Evolutionary conservation across 805 yeast genomes (phyloP).

Genomic region (Ogataea ramenticola): DNA sequence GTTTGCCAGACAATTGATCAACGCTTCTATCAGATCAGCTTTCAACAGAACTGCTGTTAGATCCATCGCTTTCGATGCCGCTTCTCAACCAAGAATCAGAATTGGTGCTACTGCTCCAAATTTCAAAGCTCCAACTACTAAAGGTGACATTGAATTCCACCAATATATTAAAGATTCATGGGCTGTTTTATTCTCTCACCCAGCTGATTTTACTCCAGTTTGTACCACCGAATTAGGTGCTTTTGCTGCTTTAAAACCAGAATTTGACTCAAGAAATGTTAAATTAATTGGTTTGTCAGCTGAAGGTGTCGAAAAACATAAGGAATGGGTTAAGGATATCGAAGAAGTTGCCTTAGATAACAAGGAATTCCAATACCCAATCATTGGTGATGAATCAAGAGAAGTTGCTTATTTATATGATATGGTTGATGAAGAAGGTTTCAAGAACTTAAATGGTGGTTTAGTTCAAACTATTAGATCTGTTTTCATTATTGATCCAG

Average conservation of each 20-base stretch:
- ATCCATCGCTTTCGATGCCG: constrained; percentile 39
- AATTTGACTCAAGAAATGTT: constrained; percentile 76
- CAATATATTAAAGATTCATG: constrained; percentile 80
- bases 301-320: constrained; percentile 72
- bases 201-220: constrained; percentile 95
- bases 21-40: not conserved
- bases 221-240: constrained; percentile 97
- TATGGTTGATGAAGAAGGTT: constrained; percentile 83
- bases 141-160: constrained; percentile 81
- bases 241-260: constrained; percentile 82
- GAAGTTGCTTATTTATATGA: constrained; percentile 80
- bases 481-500: constrained; percentile 86
- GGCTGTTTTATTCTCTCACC: constrained; percentile 88
- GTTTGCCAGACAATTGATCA: constrained; percentile 17
- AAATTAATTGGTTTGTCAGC: constrained; percentile 89
- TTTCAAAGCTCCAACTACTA: constrained; percentile 75
- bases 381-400: constrained; percentile 81
- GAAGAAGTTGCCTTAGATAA: constrained; percentile 71
- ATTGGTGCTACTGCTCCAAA: constrained; percentile 85
- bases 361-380: constrained; percentile 75
- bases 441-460: constrained; percentile 65
- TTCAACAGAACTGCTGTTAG: constrained; percentile 14
- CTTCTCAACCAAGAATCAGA: constrained; percentile 58
- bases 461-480: constrained; percentile 85
- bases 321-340: constrained; percentile 84